Evolutionary conservation across 2,329 filamentous ascomycete species (phyloP).

Genomic region (Verticillium dahliae): DNA sequence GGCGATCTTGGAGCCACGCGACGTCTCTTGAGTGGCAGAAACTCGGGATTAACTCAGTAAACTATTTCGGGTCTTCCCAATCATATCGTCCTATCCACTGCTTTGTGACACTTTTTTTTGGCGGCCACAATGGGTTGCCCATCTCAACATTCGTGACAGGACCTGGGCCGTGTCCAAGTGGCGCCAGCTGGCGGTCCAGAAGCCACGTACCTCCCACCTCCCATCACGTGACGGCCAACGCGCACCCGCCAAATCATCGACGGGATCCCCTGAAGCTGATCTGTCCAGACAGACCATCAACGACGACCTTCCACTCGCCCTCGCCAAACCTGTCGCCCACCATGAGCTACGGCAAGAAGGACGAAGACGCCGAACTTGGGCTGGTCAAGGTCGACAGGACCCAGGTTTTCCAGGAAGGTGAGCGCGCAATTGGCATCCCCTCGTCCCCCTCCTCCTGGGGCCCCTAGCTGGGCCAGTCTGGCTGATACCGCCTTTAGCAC

Average conservation of each 20-base stretch:
- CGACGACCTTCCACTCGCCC: conserved; percentile 22
- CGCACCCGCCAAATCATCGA: neutral
- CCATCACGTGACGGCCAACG: neutral
- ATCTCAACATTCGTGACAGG: neutral
- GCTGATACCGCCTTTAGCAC: conserved; percentile 51
- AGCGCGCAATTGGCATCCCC: conserved; percentile 14
- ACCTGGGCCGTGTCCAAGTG: neutral
- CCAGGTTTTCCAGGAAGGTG: conserved; percentile 98
- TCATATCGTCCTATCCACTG: no score
- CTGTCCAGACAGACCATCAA: conserved; percentile 5
- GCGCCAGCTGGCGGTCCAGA: neutral
- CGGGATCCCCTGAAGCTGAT: neutral
- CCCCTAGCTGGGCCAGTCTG: conserved; percentile 1
- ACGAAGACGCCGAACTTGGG: conserved; percentile 90
- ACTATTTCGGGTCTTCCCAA: no score
- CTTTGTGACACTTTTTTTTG: neutral
- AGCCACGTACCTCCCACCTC: neutral
- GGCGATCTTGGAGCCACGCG: no score
- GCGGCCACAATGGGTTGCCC: no score
- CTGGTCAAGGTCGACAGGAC: conserved; percentile 97
- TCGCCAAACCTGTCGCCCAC: conserved; percentile 35
- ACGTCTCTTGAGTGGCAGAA: no score
- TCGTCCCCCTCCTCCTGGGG: conserved; percentile 4
- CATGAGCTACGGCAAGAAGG: conserved; percentile 99
- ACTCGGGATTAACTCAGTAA: no score